Percentiles rank a stretch among this genome's conserved stretches.
Conservation (phyloP, 139 green algal species). For the Volvox reticuliferus region DNA sequence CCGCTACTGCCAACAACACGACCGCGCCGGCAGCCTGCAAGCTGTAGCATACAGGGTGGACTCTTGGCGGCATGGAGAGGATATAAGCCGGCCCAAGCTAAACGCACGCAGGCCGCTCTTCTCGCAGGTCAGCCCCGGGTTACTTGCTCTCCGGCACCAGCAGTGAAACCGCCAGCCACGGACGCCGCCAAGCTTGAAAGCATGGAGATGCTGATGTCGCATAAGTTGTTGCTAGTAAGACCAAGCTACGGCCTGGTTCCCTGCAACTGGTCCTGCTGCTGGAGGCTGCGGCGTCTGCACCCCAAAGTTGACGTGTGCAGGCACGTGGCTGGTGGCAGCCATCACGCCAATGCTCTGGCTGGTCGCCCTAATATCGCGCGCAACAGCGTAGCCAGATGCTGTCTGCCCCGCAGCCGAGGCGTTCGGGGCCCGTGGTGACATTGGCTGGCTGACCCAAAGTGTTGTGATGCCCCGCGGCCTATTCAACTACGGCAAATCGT, state of each 20-base stretch:
- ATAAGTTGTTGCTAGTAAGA: background rate
- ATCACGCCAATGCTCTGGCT: too few species aligned
- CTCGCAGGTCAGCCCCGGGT: background rate
- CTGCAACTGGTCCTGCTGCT: background rate
- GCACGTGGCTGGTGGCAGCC: too few species aligned
- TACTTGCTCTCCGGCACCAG: background rate
- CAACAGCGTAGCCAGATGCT: too few species aligned
- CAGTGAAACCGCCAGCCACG: background rate
- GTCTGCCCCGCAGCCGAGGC: too few species aligned
- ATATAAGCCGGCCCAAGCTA: background rate
- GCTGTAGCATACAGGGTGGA: slow-evolving; percentile 13
- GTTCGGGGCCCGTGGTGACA: too few species aligned
- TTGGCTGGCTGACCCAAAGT: too few species aligned
- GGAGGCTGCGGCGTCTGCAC: background rate
- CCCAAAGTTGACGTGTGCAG: too few species aligned
- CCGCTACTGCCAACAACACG: background rate
- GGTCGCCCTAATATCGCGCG: too few species aligned
- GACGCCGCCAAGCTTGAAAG: slow-evolving; percentile 7
- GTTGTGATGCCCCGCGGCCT: too few species aligned
- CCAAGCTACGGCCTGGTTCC: background rate
- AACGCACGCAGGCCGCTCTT: background rate
- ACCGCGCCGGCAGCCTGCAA: background rate
- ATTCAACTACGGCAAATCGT: too few species aligned
- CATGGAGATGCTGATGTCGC: slow-evolving; percentile 11
- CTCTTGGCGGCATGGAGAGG: background rate